Evolutionary conservation across 2,329 filamentous ascomycete genomes (phyloP).

Genomic region (Neofusicoccum parvum): DNA sequence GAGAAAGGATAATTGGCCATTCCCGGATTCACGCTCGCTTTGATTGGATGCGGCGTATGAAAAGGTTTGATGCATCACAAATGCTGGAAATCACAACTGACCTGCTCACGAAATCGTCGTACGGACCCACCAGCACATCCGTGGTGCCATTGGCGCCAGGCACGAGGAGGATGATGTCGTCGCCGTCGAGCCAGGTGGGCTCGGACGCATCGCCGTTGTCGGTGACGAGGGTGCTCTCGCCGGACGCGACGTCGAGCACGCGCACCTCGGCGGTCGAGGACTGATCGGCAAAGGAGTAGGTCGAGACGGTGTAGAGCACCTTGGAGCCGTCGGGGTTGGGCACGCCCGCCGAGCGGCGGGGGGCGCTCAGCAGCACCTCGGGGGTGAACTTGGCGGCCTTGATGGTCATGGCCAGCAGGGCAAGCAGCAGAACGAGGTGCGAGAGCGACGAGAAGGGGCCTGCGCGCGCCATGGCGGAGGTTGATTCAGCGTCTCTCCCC

Average conservation of each 20-base stretch:
- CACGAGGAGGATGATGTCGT: constrained; percentile 57
- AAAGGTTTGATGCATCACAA: too few species aligned
- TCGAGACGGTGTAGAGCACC: constrained; percentile 69
- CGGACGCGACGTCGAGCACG: constrained; percentile 68
- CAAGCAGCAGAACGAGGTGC: constrained; percentile 14
- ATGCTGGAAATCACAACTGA: constrained; percentile 23
- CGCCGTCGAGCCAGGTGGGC: constrained; percentile 76
- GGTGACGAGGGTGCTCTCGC: constrained; percentile 66
- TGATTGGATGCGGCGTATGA: too few species aligned
- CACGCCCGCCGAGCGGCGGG: constrained; percentile 68
- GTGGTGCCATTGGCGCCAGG: constrained; percentile 46
- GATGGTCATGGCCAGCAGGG: constrained; percentile 63
- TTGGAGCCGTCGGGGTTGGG: constrained; percentile 70
- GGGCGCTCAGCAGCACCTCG: constrained; percentile 74
- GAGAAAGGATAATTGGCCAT: too few species aligned
- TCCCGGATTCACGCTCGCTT: too few species aligned
- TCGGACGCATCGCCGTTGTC: constrained; percentile 68
- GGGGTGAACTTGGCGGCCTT: constrained; percentile 72
- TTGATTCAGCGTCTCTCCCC: not conserved
- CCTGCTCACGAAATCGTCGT: constrained; percentile 36
- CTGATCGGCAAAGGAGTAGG: constrained; percentile 80
- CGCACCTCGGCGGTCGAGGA: constrained; percentile 68
- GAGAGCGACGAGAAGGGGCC: not conserved
- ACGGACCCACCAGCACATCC: constrained; percentile 37
- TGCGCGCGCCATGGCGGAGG: constrained; percentile 10